Percentiles rank a stretch among this genome's conserved stretches.
Evolutionary conservation across 1,139 yeast genomes (phyloP).

Genomic region (Lodderomyces margitis): DNA sequence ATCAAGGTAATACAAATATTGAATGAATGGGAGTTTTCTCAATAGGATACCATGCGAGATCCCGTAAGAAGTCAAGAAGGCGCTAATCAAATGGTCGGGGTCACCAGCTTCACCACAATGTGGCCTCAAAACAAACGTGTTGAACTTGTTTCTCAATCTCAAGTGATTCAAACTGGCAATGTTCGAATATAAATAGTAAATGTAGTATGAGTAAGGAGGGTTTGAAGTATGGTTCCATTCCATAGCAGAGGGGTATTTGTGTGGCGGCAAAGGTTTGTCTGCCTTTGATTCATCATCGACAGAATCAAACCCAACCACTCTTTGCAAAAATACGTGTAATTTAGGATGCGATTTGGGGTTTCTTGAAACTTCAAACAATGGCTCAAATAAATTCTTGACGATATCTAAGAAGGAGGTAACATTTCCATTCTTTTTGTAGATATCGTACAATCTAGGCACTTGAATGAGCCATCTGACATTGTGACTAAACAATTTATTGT

Average conservation of each 20-base stretch:
- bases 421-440: constrained; percentile 75
- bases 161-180: constrained; percentile 81
- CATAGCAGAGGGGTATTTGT: constrained; percentile 78
- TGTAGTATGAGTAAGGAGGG: constrained; percentile 97
- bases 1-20: constrained; percentile 86
- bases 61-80: constrained; percentile 86
- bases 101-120: constrained; percentile 99
- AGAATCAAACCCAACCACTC: constrained; percentile 97
- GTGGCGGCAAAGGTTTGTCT: constrained; percentile 70
- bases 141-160: constrained; percentile 70
- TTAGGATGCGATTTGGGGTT: constrained; percentile 88
- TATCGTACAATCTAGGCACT: constrained; percentile 88
- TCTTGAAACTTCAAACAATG: constrained; percentile 87
- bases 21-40: constrained; percentile 91
- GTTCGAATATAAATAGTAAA: constrained; percentile 86
- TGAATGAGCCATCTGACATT: constrained; percentile 97
- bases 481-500: constrained; percentile 85
- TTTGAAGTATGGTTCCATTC: constrained; percentile 76
- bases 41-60: constrained; percentile 93
- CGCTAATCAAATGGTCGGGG: constrained; percentile 91
- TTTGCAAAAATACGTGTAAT: constrained; percentile 77
- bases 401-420: constrained; percentile 75
- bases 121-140: constrained; percentile 90
- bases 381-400: constrained; percentile 74
- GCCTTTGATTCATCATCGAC: constrained; percentile 97